Conservation (phyloP, 345 rosid species). For the Limnanthes douglasii region DNA sequence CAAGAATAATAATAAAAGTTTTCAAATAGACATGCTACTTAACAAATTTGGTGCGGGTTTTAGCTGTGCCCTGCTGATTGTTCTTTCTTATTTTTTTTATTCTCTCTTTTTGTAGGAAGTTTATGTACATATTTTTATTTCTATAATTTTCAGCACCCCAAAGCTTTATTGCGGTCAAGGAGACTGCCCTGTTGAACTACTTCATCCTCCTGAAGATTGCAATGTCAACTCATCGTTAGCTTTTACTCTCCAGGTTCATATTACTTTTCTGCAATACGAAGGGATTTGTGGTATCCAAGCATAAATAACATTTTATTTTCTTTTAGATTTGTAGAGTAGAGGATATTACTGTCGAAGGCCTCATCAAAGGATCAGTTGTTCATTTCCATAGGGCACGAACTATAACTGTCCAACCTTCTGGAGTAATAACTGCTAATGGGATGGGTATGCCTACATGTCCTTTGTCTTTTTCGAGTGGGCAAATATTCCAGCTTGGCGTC, state of each 20-base stretch:
- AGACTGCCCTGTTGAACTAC: slow-evolving; percentile 71
- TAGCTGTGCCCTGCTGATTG: too few relatives aligned
- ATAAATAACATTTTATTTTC: slow-evolving; percentile 8
- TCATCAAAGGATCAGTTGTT: slow-evolving; percentile 81
- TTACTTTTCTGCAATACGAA: not conserved
- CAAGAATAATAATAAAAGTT: too few relatives aligned
- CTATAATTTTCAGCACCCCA: slow-evolving; percentile 35
- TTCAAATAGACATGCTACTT: too few relatives aligned
- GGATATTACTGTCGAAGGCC: slow-evolving; percentile 79
- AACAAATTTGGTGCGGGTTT: too few relatives aligned
- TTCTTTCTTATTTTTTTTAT: not conserved
- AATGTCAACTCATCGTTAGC: slow-evolving; percentile 80
- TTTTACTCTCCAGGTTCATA: slow-evolving; percentile 80
- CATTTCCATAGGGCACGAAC: slow-evolving; percentile 95
- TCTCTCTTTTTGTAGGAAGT: slow-evolving; percentile 4
- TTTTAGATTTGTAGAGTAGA: slow-evolving; percentile 95
- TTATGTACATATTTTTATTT: slow-evolving; percentile 3
- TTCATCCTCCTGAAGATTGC: slow-evolving; percentile 94
- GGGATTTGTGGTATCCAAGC: not conserved
- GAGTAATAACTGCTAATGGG: slow-evolving; percentile 67
- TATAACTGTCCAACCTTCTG: slow-evolving; percentile 53
- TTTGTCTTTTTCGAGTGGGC: too few relatives aligned
- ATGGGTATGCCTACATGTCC: slow-evolving; percentile 43
- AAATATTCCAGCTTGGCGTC: not conserved
- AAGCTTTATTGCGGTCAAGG: slow-evolving; percentile 56